A percentile compares a stretch with the other conserved stretches of the same genome.
Conservation (phyloP, 352 stramenopile species). For the Phytophthora vignae region DNA sequence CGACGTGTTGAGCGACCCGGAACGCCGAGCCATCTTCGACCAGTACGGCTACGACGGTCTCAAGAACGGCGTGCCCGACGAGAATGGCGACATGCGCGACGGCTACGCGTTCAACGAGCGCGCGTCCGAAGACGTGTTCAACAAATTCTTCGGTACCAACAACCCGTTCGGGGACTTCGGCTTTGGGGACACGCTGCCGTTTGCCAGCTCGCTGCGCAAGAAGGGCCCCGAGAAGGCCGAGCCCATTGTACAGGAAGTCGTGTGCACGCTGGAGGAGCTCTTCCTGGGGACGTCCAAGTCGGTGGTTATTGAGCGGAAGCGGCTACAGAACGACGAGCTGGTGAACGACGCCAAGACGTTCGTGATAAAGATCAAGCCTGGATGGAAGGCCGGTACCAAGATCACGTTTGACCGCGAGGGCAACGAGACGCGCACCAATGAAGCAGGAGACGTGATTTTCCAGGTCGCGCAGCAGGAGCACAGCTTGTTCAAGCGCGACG, state of each 20-base stretch:
- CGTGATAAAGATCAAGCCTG: conserved; percentile 91
- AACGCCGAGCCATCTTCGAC: conserved; percentile 94
- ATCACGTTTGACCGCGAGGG: conserved; percentile 96
- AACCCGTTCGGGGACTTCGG: conserved; percentile 94
- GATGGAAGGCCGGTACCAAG: conserved; percentile 95
- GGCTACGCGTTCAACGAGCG: conserved; percentile 92
- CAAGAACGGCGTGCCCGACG: conserved; percentile 88
- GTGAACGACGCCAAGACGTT: conserved; percentile 87
- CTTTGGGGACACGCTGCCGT: conserved; percentile 88
- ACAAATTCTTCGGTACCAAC: conserved; percentile 92
- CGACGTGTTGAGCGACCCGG: conserved; percentile 93
- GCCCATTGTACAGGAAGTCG: conserved; percentile 75
- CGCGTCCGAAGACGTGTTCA: conserved; percentile 92
- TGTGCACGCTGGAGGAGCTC: conserved; percentile 93
- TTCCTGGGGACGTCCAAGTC: conserved; percentile 92
- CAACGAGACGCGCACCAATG: conserved; percentile 92
- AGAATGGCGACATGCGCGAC: conserved; percentile 76
- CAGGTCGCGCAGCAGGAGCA: conserved; percentile 89
- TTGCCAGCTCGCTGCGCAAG: conserved; percentile 82
- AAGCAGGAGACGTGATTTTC: conserved; percentile 95
- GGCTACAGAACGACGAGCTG: conserved; percentile 78
- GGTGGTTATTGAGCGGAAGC: conserved; percentile 84
- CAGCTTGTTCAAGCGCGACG: conserved; percentile 90
- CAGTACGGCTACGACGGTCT: conserved; percentile 95
- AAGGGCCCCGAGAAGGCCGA: conserved; percentile 73